These are phyloP conservation scores for Endoconidiophora laricicola DNA, from an alignment of 2,329 filamentous ascomycete species.

Conservation along the genomic window DNA sequence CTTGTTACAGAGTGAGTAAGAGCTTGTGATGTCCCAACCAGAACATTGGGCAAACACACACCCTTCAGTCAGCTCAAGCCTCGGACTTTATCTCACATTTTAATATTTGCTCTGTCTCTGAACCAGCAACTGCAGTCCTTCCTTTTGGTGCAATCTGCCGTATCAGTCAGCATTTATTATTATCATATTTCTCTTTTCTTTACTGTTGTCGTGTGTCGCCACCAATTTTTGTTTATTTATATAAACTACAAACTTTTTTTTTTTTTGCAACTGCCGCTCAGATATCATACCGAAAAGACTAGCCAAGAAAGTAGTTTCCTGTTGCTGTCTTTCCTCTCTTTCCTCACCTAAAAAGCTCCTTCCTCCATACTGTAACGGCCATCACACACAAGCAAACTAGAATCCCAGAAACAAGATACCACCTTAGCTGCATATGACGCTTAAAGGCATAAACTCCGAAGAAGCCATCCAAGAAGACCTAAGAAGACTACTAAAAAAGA, in stretches of 20 bases:
- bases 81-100: neutral
- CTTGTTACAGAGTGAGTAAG: slow-evolving; percentile 7
- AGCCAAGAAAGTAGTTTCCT: neutral
- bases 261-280: neutral
- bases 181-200: neutral
- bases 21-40: neutral
- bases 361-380: neutral
- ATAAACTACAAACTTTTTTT: neutral
- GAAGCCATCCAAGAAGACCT: neutral
- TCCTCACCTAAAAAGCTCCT: neutral
- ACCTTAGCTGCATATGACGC: neutral
- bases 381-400: neutral
- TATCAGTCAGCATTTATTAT: neutral
- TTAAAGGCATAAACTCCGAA: neutral
- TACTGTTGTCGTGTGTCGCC: neutral
- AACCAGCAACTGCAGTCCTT: neutral
- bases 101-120: neutral
- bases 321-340: slow-evolving; percentile 5
- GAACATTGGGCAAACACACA: too few relatives aligned
- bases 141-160: neutral
- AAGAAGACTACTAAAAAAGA: neutral
- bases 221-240: neutral
- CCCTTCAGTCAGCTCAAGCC: too few relatives aligned
- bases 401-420: neutral
- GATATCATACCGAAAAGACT: neutral